Percentiles rank a stretch among this genome's conserved stretches.
These are phyloP conservation scores for Fusarium poae DNA, from an alignment of 2,329 filamentous ascomycete genomes.

Conservation along the genomic window DNA sequence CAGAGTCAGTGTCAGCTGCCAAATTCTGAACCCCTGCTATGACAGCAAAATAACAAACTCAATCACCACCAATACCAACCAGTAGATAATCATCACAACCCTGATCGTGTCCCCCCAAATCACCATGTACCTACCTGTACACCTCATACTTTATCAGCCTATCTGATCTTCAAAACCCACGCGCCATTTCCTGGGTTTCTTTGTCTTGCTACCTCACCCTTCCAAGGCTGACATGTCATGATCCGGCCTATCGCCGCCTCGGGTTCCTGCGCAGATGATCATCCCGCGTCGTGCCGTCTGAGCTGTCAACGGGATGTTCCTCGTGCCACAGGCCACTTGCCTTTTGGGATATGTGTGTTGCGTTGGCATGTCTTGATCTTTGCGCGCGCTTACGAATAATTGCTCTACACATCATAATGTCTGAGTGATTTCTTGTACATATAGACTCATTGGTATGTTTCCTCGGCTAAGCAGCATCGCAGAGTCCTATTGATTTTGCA, in stretches of 20 bases:
- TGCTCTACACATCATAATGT: conserved; percentile 37
- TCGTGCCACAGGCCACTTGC: conserved; percentile 40
- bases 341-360: conserved; percentile 12
- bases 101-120: conserved; percentile 15
- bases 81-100: conserved; percentile 17
- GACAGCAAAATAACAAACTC: conserved; percentile 18
- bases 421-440: conserved; percentile 26
- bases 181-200: conserved; percentile 38
- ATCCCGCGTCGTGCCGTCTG: conserved; percentile 44
- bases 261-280: conserved; percentile 53
- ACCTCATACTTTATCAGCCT: background rate
- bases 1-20: conserved; percentile 10
- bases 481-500: conserved; percentile 33
- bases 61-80: conserved; percentile 11
- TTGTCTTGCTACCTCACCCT: conserved; percentile 8
- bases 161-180: conserved; percentile 32
- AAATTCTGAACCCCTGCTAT: conserved; percentile 15
- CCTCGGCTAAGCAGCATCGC: conserved; percentile 10
- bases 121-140: conserved; percentile 23
- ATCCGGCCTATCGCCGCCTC: conserved; percentile 43
- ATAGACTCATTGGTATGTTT: background rate
- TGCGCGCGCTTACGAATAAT: conserved; percentile 43
- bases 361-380: conserved; percentile 17
- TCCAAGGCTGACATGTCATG: conserved; percentile 29
- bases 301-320: conserved; percentile 44